phyloP scores from a whole-genome alignment of 495 filamentous ascomycete species.

The Penicillium fimorum region DNA sequence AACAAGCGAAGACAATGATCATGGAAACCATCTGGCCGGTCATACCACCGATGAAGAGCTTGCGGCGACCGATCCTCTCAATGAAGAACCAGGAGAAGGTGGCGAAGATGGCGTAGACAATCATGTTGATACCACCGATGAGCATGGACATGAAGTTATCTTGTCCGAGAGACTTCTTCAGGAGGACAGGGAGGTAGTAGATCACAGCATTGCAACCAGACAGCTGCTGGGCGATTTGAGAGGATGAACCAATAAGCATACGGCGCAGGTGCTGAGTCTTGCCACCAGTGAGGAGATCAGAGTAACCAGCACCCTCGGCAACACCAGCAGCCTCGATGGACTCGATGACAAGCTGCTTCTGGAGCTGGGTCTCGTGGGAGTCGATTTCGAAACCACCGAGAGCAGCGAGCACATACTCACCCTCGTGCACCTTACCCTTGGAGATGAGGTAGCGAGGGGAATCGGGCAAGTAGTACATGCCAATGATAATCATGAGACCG shows the following conservation, averaged over 20 bases:
- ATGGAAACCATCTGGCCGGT: conserved; percentile 67
- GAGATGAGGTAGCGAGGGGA: conserved; percentile 74
- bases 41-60: conserved; percentile 72
- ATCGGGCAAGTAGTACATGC: conserved; percentile 69
- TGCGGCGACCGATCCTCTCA: conserved; percentile 71
- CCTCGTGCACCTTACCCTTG: conserved; percentile 65
- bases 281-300: conserved; percentile 44
- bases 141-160: conserved; percentile 65
- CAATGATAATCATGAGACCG: conserved; percentile 60
- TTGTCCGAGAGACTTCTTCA: conserved; percentile 63
- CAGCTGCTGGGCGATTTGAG: conserved; percentile 81
- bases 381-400: conserved; percentile 60
- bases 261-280: conserved; percentile 47
- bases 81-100: conserved; percentile 85
- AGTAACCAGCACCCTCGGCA: conserved; percentile 34
- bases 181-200: conserved; percentile 80
- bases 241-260: conserved; percentile 53
- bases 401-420: conserved; percentile 66
- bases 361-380: conserved; percentile 52
- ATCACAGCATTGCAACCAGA: conserved; percentile 79
- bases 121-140: conserved; percentile 80
- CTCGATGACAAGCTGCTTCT: conserved; percentile 71
- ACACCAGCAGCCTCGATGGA: conserved; percentile 61
- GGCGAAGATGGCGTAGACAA: conserved; percentile 75
- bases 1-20: conserved; percentile 70